phyloP scores from a whole-genome alignment of 2,329 filamentous ascomycete genomes.

The Colletotrichum horii region DNA sequence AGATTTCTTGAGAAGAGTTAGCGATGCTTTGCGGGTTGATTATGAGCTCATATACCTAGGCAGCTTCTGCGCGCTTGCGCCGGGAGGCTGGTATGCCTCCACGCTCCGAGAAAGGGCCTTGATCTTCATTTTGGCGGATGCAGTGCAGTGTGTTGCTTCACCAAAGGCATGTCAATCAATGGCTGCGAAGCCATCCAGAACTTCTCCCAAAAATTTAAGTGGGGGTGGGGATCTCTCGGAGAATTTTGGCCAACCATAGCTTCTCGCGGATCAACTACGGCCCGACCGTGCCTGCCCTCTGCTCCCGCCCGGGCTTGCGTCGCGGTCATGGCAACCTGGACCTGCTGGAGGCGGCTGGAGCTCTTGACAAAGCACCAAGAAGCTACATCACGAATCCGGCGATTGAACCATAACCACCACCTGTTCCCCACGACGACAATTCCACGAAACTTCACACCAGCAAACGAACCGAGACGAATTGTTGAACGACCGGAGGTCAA shows the following conservation, averaged over 20 bases:
- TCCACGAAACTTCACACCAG: background rate
- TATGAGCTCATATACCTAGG: slow-evolving; percentile 35
- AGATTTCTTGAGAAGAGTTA: slow-evolving; percentile 59
- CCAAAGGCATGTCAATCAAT: background rate
- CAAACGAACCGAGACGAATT: background rate
- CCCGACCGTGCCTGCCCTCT: slow-evolving; percentile 3
- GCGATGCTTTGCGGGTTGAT: background rate
- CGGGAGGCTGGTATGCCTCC: slow-evolving; percentile 68
- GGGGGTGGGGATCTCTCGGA: slow-evolving; percentile 17
- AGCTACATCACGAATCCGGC: slow-evolving; percentile 22
- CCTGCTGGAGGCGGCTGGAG: slow-evolving; percentile 19
- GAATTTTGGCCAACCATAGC: slow-evolving; percentile 15
- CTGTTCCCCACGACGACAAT: slow-evolving; percentile 5
- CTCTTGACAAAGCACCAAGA: slow-evolving; percentile 7
- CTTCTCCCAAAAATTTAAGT: slow-evolving; percentile 25
- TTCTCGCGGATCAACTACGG: slow-evolving; percentile 3
- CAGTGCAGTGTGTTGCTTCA: background rate
- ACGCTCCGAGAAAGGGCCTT: slow-evolving; percentile 72
- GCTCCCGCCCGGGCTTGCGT: slow-evolving; percentile 9
- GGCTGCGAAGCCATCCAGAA: slow-evolving; percentile 1
- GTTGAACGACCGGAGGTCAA: background rate
- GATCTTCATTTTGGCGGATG: slow-evolving; percentile 53
- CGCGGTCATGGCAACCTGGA: slow-evolving; percentile 21
- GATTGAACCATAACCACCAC: background rate
- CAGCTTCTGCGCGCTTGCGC: slow-evolving; percentile 68